Evolutionary conservation across 345 rosid species (phyloP).

Genomic region (Moricandia arvensis): DNA sequence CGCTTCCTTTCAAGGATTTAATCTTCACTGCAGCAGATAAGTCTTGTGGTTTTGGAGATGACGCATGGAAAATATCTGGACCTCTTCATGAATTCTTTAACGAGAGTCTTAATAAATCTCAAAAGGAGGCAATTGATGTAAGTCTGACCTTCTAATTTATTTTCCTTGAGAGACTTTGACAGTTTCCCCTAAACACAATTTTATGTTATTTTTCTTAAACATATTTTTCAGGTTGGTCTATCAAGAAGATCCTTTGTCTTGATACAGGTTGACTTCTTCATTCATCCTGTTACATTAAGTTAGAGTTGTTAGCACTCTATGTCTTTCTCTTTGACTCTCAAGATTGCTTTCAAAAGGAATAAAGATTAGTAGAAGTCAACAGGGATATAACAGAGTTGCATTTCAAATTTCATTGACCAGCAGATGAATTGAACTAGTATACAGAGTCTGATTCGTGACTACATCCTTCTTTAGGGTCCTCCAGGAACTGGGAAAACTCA

Average conservation of each 20-base stretch:
- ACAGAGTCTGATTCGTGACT: no score
- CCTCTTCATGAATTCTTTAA: conserved; percentile 56
- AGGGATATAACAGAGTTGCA: not conserved
- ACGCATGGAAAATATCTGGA: conserved; percentile 77
- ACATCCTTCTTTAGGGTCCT: conserved; percentile 65
- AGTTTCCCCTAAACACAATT: not conserved
- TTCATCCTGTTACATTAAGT: conserved; percentile 6
- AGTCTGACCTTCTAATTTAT: conserved; percentile 33
- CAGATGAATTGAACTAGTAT: not conserved
- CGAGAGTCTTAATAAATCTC: conserved; percentile 73
- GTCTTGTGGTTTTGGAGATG: conserved; percentile 52
- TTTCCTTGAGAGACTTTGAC: conserved; percentile 1
- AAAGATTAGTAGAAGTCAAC: not conserved
- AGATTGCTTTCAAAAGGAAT: not conserved
- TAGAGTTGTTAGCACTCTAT: not conserved
- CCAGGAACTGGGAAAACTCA: conserved; percentile 99
- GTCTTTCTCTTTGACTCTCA: not conserved
- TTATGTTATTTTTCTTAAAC: conserved; percentile 14
- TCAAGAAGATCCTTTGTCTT: conserved; percentile 74
- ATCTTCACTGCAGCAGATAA: conserved; percentile 58
- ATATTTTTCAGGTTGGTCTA: conserved; percentile 73
- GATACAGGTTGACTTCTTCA: conserved; percentile 70
- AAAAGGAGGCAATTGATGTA: conserved; percentile 82
- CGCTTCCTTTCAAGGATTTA: conserved; percentile 90
- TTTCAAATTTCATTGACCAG: conserved; percentile 5